phyloP scores from a whole-genome alignment of 2,329 filamentous ascomycete genomes.

The Ophiostoma montium region DNA sequence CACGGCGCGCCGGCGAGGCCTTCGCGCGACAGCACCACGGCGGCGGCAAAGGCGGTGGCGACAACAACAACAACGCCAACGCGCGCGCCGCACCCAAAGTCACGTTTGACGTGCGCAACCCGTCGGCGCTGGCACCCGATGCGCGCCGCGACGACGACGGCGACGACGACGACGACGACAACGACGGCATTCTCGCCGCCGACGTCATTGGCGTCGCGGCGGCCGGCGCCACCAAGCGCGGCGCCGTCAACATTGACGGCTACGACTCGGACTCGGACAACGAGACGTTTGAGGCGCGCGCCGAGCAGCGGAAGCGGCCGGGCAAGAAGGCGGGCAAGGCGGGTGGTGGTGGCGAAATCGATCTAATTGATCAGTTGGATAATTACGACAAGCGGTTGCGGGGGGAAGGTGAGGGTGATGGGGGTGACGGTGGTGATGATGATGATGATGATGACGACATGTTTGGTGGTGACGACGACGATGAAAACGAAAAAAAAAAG shows the following conservation, averaged over 20 bases:
- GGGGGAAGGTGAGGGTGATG: slow-evolving; percentile 20
- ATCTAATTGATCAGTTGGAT: slow-evolving; percentile 38
- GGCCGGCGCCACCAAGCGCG: slow-evolving; percentile 65
- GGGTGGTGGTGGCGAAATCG: slow-evolving; percentile 24
- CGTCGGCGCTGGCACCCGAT: slow-evolving; percentile 78
- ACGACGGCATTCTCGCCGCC: slow-evolving; percentile 64
- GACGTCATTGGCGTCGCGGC: slow-evolving; percentile 77
- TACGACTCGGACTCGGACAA: slow-evolving; percentile 92
- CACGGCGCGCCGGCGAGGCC: slow-evolving; percentile 70
- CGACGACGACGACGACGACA: slow-evolving; percentile 74
- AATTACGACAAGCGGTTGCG: slow-evolving; percentile 34
- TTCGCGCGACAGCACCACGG: slow-evolving; percentile 63
- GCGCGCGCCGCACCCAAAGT: slow-evolving; percentile 43
- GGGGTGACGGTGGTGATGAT: slow-evolving; percentile 23
- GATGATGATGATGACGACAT: slow-evolving; percentile 64
- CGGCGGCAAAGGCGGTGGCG: slow-evolving; percentile 33
- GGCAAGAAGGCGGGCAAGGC: slow-evolving; percentile 1
- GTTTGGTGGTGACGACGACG: slow-evolving; percentile 56
- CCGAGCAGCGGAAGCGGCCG: slow-evolving; percentile 39
- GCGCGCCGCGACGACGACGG: slow-evolving; percentile 57
- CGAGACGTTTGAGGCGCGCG: slow-evolving; percentile 70
- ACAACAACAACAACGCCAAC: slow-evolving; percentile 26
- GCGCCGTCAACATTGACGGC: slow-evolving; percentile 89
- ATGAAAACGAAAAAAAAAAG: slow-evolving; percentile 20
- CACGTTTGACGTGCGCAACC: slow-evolving; percentile 89